Conservation (phyloP, 192 early-diverging fungal genomes). For the Diversispora eburnea region DNA sequence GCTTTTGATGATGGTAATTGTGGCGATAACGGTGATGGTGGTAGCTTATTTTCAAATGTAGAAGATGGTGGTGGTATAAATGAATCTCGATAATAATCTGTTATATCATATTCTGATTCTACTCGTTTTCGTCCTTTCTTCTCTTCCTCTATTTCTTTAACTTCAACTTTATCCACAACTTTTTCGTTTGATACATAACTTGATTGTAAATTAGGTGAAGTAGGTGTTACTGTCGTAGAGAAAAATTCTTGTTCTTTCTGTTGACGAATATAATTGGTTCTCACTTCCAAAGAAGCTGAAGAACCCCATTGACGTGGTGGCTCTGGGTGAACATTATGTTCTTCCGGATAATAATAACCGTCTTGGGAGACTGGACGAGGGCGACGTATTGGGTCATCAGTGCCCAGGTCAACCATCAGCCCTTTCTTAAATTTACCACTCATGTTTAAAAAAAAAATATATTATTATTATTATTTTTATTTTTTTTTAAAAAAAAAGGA, state of each 20-base stretch:
- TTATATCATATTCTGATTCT: too few species aligned
- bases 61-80: not conserved
- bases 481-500: too few species aligned
- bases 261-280: not conserved
- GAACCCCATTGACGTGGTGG: not conserved
- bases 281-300: slow-evolving; percentile 12
- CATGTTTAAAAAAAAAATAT: slow-evolving; percentile 6
- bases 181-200: not conserved
- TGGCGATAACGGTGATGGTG: slow-evolving; percentile 32
- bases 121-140: too few species aligned
- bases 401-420: slow-evolving; percentile 12
- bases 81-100: not conserved
- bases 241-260: slow-evolving; percentile 22
- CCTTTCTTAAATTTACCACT: slow-evolving; percentile 25
- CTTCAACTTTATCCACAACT: too few species aligned
- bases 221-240: not conserved
- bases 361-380: slow-evolving; percentile 24
- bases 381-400: slow-evolving; percentile 19
- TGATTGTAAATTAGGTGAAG: not conserved
- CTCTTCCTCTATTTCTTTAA: too few species aligned
- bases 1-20: not conserved
- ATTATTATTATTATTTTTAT: too few species aligned
- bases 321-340: not conserved
- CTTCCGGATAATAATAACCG: slow-evolving; percentile 21
- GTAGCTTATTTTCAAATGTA: slow-evolving; percentile 19